phyloP scores from a whole-genome alignment of 352 stramenopile species.

The Thalassiosira mediterranea region DNA sequence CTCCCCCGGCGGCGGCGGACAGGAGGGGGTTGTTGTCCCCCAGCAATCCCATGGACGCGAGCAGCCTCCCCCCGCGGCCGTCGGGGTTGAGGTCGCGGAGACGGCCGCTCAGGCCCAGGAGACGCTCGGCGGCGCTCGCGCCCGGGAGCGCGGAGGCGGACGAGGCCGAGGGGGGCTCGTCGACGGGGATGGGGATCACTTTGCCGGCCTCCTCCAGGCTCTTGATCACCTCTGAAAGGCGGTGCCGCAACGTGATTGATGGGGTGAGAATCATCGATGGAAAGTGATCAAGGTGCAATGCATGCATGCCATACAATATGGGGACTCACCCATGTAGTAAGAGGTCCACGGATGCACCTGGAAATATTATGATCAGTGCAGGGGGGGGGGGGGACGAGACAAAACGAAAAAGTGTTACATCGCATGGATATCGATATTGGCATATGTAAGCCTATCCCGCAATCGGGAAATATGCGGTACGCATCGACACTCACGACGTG shows the following conservation, averaged over 20 bases:
- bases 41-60: constrained; percentile 37
- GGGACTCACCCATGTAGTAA: neutral
- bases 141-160: neutral
- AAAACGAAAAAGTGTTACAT: no score
- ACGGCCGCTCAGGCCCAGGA: neutral
- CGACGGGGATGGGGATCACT: no score
- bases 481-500: constrained; percentile 70
- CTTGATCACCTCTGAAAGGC: constrained; percentile 46
- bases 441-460: no score
- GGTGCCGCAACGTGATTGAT: neutral
- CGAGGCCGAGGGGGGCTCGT: neutral
- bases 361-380: no score
- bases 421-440: no score
- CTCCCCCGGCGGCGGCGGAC: no score
- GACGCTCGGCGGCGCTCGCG: neutral
- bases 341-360: constrained; percentile 2
- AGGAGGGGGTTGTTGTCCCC: constrained; percentile 10
- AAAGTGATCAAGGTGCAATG: neutral
- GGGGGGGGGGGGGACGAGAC: no score
- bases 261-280: no score
- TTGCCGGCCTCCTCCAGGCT: constrained; percentile 70
- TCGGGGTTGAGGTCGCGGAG: neutral
- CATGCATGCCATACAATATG: neutral
- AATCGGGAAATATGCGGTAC: no score
- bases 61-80: constrained; percentile 25